Conservation (phyloP, 2,329 filamentous ascomycete species). For the Blastomyces emzantsi region DNA sequence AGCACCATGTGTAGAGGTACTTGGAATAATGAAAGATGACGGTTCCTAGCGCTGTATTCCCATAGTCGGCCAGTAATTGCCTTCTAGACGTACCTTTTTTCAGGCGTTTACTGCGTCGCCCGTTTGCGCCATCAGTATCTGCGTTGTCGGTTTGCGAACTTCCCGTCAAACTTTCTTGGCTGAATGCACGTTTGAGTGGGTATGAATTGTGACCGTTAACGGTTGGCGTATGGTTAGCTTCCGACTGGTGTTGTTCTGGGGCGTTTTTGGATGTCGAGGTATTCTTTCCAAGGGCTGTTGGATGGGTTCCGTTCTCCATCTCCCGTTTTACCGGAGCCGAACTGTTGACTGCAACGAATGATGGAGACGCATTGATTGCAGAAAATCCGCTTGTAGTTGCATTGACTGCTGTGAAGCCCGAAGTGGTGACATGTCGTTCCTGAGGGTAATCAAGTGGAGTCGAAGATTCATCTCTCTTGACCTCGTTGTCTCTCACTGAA, state of each 20-base stretch:
- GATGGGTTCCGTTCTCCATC: conserved; percentile 49
- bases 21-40: conserved; percentile 24
- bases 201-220: conserved; percentile 46
- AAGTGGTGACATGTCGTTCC: conserved; percentile 30
- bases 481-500: conserved; percentile 38
- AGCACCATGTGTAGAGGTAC: not conserved
- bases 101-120: conserved; percentile 81
- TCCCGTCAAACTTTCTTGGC: conserved; percentile 43
- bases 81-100: conserved; percentile 60
- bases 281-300: conserved; percentile 55
- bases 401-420: conserved; percentile 67
- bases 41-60: not conserved
- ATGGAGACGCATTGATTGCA: conserved; percentile 47
- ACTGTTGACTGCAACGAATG: conserved; percentile 37
- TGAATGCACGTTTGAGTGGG: conserved; percentile 68
- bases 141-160: conserved; percentile 35
- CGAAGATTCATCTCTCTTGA: conserved; percentile 27
- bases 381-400: conserved; percentile 46
- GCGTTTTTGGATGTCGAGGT: conserved; percentile 55
- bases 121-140: conserved; percentile 55
- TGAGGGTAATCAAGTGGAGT: conserved; percentile 31
- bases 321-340: conserved; percentile 41
- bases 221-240: conserved; percentile 43
- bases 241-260: conserved; percentile 53
- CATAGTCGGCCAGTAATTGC: no score